These are phyloP conservation scores for Tolypocladium nubicola DNA, from an alignment of 2,329 filamentous ascomycete species.

Conservation along the genomic window DNA sequence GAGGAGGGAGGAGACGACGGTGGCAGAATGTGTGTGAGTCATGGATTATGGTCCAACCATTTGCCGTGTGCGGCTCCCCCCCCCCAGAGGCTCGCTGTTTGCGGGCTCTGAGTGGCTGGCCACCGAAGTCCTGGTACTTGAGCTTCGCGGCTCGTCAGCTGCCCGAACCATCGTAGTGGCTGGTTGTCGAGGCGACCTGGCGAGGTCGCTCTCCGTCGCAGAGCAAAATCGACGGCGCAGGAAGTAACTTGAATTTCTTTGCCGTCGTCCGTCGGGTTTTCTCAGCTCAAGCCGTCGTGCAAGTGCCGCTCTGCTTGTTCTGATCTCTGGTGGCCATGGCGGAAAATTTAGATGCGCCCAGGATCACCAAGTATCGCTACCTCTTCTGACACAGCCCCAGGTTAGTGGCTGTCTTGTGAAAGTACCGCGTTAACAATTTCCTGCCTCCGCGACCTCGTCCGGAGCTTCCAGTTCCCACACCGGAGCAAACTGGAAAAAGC, in stretches of 20 bases:
- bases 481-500: neutral
- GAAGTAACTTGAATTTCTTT: neutral
- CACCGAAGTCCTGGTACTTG: conserved; percentile 11
- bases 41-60: conserved; percentile 15
- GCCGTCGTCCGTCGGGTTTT: neutral
- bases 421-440: conserved; percentile 30
- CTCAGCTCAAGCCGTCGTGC: neutral
- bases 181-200: neutral
- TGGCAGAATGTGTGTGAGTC: conserved; percentile 13
- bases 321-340: neutral
- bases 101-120: conserved; percentile 20
- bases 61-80: conserved; percentile 10
- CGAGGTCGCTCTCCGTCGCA: neutral
- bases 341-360: conserved; percentile 18
- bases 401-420: conserved; percentile 10
- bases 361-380: conserved; percentile 18
- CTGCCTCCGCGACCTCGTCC: conserved; percentile 5
- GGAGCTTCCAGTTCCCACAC: neutral
- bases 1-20: conserved; percentile 5
- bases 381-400: conserved; percentile 14
- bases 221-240: neutral
- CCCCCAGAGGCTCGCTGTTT: conserved; percentile 17
- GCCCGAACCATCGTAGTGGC: neutral
- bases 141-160: neutral
- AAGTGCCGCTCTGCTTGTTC: neutral